Evolutionary conservation across 139 green algal genomes (phyloP).

Genomic region (Volvox africanus): DNA sequence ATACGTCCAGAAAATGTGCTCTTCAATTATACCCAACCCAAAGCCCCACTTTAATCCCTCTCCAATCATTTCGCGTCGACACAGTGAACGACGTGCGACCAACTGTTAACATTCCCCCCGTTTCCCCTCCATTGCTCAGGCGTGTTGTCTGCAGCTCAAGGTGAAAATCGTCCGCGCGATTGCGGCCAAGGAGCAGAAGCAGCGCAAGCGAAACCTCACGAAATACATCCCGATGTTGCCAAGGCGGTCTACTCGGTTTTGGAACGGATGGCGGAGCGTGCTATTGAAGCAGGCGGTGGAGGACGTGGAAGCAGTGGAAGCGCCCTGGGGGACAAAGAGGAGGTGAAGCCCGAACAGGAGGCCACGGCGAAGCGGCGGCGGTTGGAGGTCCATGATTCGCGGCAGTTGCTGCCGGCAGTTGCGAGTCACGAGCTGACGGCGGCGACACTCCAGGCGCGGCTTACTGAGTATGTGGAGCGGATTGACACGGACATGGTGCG

Average conservation of each 20-base stretch:
- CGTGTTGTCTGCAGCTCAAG: slow-evolving; percentile 84
- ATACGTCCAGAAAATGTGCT: too few relatives aligned
- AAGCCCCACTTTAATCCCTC: too few relatives aligned
- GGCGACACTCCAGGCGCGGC: slow-evolving; percentile 69
- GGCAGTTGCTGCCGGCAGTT: slow-evolving; percentile 71
- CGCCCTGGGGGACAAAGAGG: neutral
- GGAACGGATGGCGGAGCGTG: slow-evolving; percentile 57
- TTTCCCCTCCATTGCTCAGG: slow-evolving; percentile 1
- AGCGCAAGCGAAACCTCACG: slow-evolving; percentile 90
- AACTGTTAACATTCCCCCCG: neutral
- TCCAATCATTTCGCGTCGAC: too few relatives aligned
- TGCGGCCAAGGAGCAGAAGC: slow-evolving; percentile 85
- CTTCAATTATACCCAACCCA: too few relatives aligned
- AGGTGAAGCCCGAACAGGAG: neutral
- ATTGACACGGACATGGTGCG: slow-evolving; percentile 91
- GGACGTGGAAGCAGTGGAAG: neutral
- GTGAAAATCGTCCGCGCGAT: slow-evolving; percentile 86
- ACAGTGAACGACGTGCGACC: too few relatives aligned
- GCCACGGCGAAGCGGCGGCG: slow-evolving; percentile 65
- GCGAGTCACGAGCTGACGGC: slow-evolving; percentile 49
- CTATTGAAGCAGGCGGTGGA: slow-evolving; percentile 9
- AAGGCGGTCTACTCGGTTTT: slow-evolving; percentile 61
- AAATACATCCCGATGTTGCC: slow-evolving; percentile 94
- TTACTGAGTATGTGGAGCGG: slow-evolving; percentile 91
- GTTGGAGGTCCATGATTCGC: slow-evolving; percentile 53